These are phyloP conservation scores for Mucor mucedo DNA, from an alignment of 371 early-diverging fungal genomes.

Conservation along the genomic window DNA sequence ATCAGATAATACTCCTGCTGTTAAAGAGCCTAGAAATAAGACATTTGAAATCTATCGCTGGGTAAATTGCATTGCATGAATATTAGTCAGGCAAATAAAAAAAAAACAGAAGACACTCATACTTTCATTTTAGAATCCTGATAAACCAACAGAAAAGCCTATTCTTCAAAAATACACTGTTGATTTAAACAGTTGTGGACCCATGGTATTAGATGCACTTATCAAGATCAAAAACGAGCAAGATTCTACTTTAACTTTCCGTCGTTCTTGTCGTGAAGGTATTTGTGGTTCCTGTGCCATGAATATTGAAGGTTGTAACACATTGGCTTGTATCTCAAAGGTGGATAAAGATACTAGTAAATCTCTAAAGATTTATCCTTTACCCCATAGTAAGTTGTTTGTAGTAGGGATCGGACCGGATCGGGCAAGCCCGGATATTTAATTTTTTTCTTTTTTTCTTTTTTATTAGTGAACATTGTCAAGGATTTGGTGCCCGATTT, in stretches of 20 bases:
- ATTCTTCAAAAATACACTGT: slow-evolving; percentile 85
- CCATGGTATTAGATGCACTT: slow-evolving; percentile 94
- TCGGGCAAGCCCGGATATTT: background rate
- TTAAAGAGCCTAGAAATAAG: slow-evolving; percentile 61
- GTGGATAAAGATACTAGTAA: slow-evolving; percentile 76
- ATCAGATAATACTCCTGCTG: background rate
- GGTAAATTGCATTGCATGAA: slow-evolving; percentile 50
- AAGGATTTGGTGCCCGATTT: slow-evolving; percentile 92
- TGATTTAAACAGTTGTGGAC: slow-evolving; percentile 90
- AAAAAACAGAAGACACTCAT: background rate
- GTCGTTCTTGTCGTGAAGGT: slow-evolving; percentile 78
- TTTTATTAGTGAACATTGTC: slow-evolving; percentile 72
- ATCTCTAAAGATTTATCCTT: slow-evolving; percentile 89
- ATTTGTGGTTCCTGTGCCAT: slow-evolving; percentile 98
- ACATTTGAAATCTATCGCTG: slow-evolving; percentile 86
- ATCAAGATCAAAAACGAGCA: slow-evolving; percentile 96
- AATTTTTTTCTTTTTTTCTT: background rate
- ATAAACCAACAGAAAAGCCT: slow-evolving; percentile 89
- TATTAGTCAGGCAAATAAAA: background rate
- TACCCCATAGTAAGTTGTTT: slow-evolving; percentile 83
- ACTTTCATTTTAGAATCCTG: slow-evolving; percentile 58
- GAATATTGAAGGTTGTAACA: slow-evolving; percentile 96
- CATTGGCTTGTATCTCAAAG: slow-evolving; percentile 90
- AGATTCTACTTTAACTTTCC: slow-evolving; percentile 92
- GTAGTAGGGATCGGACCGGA: slow-evolving; percentile 9